A percentile compares a stretch with the other conserved stretches of the same genome.
These are phyloP conservation scores for Vigna unguiculata DNA, from an alignment of 306 rosid genomes.

Conservation along the genomic window DNA sequence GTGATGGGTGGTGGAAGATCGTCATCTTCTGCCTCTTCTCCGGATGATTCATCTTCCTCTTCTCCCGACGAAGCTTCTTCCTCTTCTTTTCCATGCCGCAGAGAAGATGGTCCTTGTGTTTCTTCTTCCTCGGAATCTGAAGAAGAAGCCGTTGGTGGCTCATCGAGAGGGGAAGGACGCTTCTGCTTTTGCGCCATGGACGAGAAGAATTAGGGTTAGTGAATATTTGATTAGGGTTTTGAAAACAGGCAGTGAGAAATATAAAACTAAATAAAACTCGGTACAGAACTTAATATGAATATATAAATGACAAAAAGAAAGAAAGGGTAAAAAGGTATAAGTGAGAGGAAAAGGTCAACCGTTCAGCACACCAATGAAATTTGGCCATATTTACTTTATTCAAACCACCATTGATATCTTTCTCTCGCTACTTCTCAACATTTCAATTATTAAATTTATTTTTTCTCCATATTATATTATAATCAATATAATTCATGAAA, in stretches of 20 bases:
- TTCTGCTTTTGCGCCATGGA: conserved; percentile 69
- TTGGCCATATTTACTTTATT: neutral
- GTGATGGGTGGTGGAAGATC: conserved; percentile 40
- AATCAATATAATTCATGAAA: too few relatives aligned
- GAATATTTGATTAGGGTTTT: neutral
- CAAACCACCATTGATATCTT: too few relatives aligned
- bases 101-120: neutral
- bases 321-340: too few relatives aligned
- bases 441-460: too few relatives aligned
- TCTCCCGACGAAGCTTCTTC: conserved; percentile 30
- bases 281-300: too few relatives aligned
- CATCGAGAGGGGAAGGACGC: conserved; percentile 69
- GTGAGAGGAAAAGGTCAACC: neutral
- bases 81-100: neutral
- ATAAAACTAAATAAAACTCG: too few relatives aligned
- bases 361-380: neutral
- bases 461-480: too few relatives aligned
- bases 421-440: too few relatives aligned
- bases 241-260: neutral
- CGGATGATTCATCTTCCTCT: conserved; percentile 53
- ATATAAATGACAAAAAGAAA: too few relatives aligned
- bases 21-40: conserved; percentile 49
- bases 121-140: conserved; percentile 50
- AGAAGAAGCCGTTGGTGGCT: conserved; percentile 77
- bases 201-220: conserved; percentile 30